A percentile compares a stretch with the other conserved stretches of the same genome.
Evolutionary conservation across 2,329 filamentous ascomycete genomes (phyloP).

Genomic region (Microdochium paspali): DNA sequence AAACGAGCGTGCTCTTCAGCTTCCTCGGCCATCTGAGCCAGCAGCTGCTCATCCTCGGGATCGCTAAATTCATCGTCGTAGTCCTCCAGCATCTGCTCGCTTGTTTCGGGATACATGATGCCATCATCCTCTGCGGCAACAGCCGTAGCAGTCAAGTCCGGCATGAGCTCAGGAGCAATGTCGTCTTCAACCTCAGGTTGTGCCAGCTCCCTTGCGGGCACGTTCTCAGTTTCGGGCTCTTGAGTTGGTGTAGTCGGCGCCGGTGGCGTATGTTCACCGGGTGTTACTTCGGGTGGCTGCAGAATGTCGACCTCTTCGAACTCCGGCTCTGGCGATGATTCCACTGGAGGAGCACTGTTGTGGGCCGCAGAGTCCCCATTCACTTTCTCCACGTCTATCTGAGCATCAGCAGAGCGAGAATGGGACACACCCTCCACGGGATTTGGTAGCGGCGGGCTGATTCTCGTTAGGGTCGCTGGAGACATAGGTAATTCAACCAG

Average conservation of each 20-base stretch:
- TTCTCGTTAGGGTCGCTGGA: conserved; percentile 11
- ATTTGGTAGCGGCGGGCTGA: conserved; percentile 9
- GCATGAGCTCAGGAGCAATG: neutral
- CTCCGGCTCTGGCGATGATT: conserved; percentile 17
- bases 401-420: neutral
- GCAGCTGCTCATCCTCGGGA: conserved; percentile 82
- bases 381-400: conserved; percentile 3
- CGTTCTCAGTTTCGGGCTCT: conserved; percentile 14
- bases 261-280: too few species aligned
- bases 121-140: conserved; percentile 8
- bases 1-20: conserved; percentile 92
- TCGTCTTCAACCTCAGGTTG: conserved; percentile 9
- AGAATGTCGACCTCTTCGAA: conserved; percentile 24
- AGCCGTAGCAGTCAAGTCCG: conserved; percentile 6
- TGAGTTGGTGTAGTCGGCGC: too few species aligned
- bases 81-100: conserved; percentile 37
- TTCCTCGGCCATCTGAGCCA: conserved; percentile 79
- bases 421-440: conserved; percentile 2
- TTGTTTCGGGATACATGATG: conserved; percentile 6
- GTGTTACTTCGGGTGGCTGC: conserved; percentile 13
- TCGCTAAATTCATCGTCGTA: conserved; percentile 73
- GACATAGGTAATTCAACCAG: conserved; percentile 8
- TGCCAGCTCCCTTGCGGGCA: conserved; percentile 4
- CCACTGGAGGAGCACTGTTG: conserved; percentile 4
- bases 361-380: neutral